Base-by-base conservation (phyloP, 2,329 filamentous ascomycete species). In the Coniochaeta sp. region DNA sequence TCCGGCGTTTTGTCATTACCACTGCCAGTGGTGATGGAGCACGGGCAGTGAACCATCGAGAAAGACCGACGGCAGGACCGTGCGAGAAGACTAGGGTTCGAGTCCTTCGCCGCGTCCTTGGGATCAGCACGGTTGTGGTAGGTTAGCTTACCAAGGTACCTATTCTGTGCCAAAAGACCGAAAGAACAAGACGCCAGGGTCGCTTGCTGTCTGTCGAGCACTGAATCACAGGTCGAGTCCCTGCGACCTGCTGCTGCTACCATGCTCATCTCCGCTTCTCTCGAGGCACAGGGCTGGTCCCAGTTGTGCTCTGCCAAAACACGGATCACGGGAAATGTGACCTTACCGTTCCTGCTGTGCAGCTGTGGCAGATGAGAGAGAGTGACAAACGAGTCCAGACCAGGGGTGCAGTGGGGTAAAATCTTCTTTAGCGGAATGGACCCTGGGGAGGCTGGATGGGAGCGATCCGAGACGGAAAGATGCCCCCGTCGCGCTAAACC, bases 381-480 rank as follows among this genome's bases (percentile, higher is more conserved):
- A 36, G 10, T n/a, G n/a, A n/a, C n/a, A n/a, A n/a, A n/a, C n/a
- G n/a, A 6, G 34, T 10, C 30, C 38, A 56, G 54, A 56, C 54
- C 36, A 30, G 54, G 54, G 54, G 17, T 22, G n/a, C 28, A 36
- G 54, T 56, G 54, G 54, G 54, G 54, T 38, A 52, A 52, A 30
- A 9, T 52, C 30, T 17, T 52, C 47, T 52, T 52, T 22, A 56
- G 28, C 54, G 38, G 9, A 28, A 6, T n/a, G 30, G 54, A 34
- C 54, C 47, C 47, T 30, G 8, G 19, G 26, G 24, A 24, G n/a
- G 30, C 47, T 30, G 8, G 19, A 16, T 8, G 47, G n/a, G 30
- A 52, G 47, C 47, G 47, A 52, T 22, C 54, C 54, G 54, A 56
- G 54, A 56, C 12, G 50, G 50, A 55, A 55, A 55, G 26, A 17